Evolutionary conservation across 257 asterid species (phyloP).

Genomic region (Solanum chmielewskii): DNA sequence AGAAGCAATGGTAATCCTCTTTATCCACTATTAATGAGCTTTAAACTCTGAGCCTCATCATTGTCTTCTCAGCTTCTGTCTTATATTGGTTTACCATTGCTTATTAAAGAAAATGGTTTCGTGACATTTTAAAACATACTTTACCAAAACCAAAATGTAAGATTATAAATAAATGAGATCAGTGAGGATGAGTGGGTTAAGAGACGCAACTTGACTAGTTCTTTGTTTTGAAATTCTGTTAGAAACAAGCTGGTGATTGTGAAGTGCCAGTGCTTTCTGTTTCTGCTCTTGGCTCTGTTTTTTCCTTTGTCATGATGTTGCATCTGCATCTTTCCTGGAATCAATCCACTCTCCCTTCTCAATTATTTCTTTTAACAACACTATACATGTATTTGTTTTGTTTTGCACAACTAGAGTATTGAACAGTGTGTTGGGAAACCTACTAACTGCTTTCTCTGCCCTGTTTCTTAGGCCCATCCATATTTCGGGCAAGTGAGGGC

Average conservation of each 20-base stretch:
- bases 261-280: neutral
- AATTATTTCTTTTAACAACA: neutral
- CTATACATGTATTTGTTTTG: neutral
- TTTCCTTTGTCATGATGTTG: neutral
- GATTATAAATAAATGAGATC: neutral
- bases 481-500: slow-evolving; percentile 6
- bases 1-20: slow-evolving; percentile 39
- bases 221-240: neutral
- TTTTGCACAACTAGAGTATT: neutral
- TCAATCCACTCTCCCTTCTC: neutral
- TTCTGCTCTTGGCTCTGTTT: neutral
- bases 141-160: neutral
- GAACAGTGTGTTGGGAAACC: neutral
- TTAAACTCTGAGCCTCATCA: neutral
- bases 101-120: neutral
- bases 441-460: neutral
- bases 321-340: neutral
- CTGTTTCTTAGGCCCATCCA: neutral
- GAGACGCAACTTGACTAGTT: neutral
- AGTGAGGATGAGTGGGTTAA: neutral
- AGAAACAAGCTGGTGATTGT: neutral
- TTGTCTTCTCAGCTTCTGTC: neutral
- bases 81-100: too few species aligned
- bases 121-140: neutral
- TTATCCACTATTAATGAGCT: neutral